A percentile compares a stretch with the other conserved stretches of the same genome.
phyloP scores from a whole-genome alignment of 257 asterid genomes.

The Nicotiana undulata region DNA sequence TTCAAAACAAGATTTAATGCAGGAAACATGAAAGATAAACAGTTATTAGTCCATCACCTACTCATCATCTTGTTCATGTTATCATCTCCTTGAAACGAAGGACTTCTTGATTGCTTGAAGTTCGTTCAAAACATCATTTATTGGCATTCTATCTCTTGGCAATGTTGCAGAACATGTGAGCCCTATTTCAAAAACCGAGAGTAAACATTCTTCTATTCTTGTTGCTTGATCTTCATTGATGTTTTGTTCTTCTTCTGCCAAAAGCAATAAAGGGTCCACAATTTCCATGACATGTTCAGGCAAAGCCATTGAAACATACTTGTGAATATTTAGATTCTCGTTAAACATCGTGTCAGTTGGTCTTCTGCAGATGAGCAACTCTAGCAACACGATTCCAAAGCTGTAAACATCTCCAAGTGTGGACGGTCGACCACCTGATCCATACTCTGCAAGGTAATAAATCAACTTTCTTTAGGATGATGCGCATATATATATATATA shows the following conservation, averaged over 20 bases:
- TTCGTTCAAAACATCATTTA: conserved; percentile 7
- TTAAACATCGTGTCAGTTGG: conserved; percentile 23
- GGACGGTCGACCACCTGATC: conserved; percentile 19
- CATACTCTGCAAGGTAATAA: conserved; percentile 25
- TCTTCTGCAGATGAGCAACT: conserved; percentile 25
- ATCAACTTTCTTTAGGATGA: background rate
- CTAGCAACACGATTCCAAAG: conserved; percentile 28
- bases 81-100: background rate
- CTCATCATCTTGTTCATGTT: background rate
- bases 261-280: conserved; percentile 15
- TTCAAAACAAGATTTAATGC: background rate
- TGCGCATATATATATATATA: no score
- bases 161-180: conserved; percentile 11
- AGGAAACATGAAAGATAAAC: background rate
- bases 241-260: conserved; percentile 8
- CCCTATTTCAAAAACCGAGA: conserved; percentile 19
- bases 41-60: background rate
- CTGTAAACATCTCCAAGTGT: conserved; percentile 34
- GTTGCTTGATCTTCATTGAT: background rate
- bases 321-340: conserved; percentile 12
- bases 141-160: conserved; percentile 20
- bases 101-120: conserved; percentile 13
- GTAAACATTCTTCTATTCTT: conserved; percentile 13
- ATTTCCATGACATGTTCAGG: conserved; percentile 17
- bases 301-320: conserved; percentile 16